Conservation (phyloP, 1,139 yeast species). For the Debaryomyces udenii region DNA sequence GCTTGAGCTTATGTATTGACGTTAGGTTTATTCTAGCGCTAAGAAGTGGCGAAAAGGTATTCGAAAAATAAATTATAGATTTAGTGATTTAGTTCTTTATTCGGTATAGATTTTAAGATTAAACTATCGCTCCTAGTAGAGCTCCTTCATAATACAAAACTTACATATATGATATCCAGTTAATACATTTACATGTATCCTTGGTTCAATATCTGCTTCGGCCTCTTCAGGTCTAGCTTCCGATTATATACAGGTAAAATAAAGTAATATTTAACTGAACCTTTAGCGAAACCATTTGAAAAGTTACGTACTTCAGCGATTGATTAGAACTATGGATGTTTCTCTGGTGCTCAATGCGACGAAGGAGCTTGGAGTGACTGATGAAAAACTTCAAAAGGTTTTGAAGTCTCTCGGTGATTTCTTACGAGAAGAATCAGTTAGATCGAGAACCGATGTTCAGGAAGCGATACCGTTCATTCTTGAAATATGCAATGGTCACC, state of each 20-base stretch:
- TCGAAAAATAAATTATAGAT: constrained; percentile 37
- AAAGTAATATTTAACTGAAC: too few relatives aligned
- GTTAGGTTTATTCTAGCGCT: constrained; percentile 81
- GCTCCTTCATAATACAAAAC: constrained; percentile 1
- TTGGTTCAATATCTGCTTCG: too few relatives aligned
- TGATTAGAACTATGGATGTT: not conserved
- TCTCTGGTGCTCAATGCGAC: too few relatives aligned
- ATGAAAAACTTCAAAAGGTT: too few relatives aligned
- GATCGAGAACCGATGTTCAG: constrained; percentile 20
- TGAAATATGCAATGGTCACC: constrained; percentile 13
- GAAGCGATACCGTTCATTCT: constrained; percentile 13
- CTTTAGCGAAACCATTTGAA: too few relatives aligned
- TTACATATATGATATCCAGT: not conserved
- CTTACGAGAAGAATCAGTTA: constrained; percentile 29
- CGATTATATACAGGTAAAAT: constrained; percentile 4
- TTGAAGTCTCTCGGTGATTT: constrained; percentile 26
- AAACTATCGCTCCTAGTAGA: not conserved
- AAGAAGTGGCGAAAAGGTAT: constrained; percentile 74
- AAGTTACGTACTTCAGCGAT: not conserved
- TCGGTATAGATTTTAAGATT: constrained; percentile 1
- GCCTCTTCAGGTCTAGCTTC: too few relatives aligned
- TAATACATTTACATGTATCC: too few relatives aligned
- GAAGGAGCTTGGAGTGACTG: too few relatives aligned
- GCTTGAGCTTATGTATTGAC: constrained; percentile 79
- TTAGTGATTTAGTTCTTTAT: constrained; percentile 2